Evolutionary conservation across 73 alveolate genomes (phyloP).

Genomic region (Stentor coeruleus): DNA sequence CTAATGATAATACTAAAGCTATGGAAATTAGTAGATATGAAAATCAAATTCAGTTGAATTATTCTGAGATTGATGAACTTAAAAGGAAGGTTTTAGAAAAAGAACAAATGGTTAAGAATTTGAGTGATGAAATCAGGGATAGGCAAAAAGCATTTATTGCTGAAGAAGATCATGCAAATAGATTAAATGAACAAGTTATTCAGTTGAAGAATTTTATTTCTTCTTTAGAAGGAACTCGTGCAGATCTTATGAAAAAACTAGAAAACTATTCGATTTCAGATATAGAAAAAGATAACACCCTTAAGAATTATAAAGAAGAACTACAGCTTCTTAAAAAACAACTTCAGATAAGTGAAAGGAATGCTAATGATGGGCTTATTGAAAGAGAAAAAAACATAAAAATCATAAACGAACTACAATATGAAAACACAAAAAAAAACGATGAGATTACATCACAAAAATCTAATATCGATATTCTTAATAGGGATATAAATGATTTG

Average conservation of each 20-base stretch:
- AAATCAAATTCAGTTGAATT: slow-evolving; percentile 29
- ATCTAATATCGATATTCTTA: no score
- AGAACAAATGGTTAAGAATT: slow-evolving; percentile 14
- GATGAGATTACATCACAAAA: neutral
- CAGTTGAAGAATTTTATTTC: slow-evolving; percentile 48
- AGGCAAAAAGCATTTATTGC: slow-evolving; percentile 32
- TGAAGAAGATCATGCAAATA: slow-evolving; percentile 17
- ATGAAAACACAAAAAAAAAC: neutral
- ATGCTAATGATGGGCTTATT: neutral
- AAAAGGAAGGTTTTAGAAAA: slow-evolving; percentile 13
- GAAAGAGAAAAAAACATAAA: neutral
- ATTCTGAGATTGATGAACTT: slow-evolving; percentile 38
- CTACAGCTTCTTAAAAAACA: neutral
- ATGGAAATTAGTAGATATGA: slow-evolving; percentile 35
- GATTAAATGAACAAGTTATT: slow-evolving; percentile 28
- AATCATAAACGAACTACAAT: neutral
- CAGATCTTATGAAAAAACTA: slow-evolving; percentile 37
- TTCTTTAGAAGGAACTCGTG: slow-evolving; percentile 37
- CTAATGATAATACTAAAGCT: slow-evolving; percentile 11
- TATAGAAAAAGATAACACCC: neutral
- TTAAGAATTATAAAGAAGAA: neutral
- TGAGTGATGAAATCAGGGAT: slow-evolving; percentile 24
- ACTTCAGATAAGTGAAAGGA: neutral
- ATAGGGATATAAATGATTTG: neutral
- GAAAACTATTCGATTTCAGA: neutral